Evolutionary conservation across 768 basidiomycete genomes (phyloP).

Genomic region (Pluteus cervinus): DNA sequence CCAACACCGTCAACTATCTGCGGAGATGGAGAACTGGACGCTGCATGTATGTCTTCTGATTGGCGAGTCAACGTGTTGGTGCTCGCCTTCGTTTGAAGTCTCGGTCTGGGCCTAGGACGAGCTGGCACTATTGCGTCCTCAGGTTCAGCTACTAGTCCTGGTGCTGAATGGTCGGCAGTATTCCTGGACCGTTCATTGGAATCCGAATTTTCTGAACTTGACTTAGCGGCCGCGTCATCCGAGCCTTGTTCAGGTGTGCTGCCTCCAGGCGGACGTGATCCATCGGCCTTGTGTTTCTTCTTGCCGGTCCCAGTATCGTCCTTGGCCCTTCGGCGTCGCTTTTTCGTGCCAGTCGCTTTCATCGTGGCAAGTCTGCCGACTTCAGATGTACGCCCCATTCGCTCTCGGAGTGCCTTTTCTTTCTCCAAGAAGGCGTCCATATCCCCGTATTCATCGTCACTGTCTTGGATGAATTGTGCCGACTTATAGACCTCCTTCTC

Average conservation of each 20-base stretch:
- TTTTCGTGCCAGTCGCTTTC: slow-evolving; percentile 46
- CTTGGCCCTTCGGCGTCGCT: slow-evolving; percentile 36
- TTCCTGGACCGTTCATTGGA: slow-evolving; percentile 18
- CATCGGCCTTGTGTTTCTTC: slow-evolving; percentile 29
- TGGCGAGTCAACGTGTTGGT: slow-evolving; percentile 3
- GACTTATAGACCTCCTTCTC: slow-evolving; percentile 66
- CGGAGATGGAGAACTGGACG: not conserved
- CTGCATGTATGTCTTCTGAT: not conserved
- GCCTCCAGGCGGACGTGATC: slow-evolving; percentile 12
- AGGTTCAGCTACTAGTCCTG: slow-evolving; percentile 2
- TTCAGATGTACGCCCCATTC: slow-evolving; percentile 38
- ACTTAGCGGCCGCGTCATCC: slow-evolving; percentile 15
- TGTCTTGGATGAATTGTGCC: slow-evolving; percentile 89
- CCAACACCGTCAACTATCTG: not conserved
- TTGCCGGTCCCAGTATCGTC: slow-evolving; percentile 19
- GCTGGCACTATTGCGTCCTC: not conserved
- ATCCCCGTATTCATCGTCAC: slow-evolving; percentile 77
- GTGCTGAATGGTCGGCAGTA: slow-evolving; percentile 11
- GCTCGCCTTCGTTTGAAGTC: slow-evolving; percentile 18
- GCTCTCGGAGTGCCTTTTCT: slow-evolving; percentile 59
- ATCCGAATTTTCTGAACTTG: slow-evolving; percentile 19
- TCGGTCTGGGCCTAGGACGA: slow-evolving; percentile 35
- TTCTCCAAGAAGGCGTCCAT: slow-evolving; percentile 78
- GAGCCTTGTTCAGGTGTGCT: slow-evolving; percentile 9
- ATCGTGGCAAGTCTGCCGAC: slow-evolving; percentile 45